Evolutionary conservation across 345 rosid species (phyloP), one percentile per base, ranked within the genome.

Genomic region (Schrenkiella parvula): DNA sequence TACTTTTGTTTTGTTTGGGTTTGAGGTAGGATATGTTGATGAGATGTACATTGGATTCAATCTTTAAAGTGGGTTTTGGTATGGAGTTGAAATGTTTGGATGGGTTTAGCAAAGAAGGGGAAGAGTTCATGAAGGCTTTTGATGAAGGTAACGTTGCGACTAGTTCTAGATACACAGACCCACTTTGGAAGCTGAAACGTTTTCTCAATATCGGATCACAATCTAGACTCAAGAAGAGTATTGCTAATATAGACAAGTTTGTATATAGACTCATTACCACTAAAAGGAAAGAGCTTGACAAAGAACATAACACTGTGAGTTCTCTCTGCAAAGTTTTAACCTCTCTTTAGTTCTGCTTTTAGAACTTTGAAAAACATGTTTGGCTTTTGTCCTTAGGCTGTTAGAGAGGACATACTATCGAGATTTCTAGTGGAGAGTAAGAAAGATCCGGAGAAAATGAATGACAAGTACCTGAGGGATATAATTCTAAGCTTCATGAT

Each of bases 11-110:
- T 34, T 48, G 8, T 8, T 25, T 22, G 37, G 39, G 25, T 25
- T 23, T 56, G 31, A 18, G 19, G 35, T 22, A 92, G 96, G 87
- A 85, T 71, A n/a, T 87, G 18, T 37, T 89, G 74, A 85, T 88
- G 98, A 81, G 82, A 67, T 82, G 54, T 63, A 81, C 88, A 7
- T 50, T 92, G 72, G 92, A 89, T 44, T 88, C 95, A 0, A 89
- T 92, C 22, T 84, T 86, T 74, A 81, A 89, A 85, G 92, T 92
- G 5, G 96, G 83, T 18, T 92, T 92, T 37, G 96, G 96, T 13
- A 85, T 85, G 38, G 89, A 86, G 13, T 71, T 85, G 50, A 73
- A 82, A 53, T 82, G 92, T 80, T 70, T 85, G 82, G 76, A 69
- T 12, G 90, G 87, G 2, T 79, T 86, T 42, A 88, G 67, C 60